phyloP scores from a whole-genome alignment of 2,329 filamentous ascomycete species.

The Pseudovirgaria hyperparasitica region DNA sequence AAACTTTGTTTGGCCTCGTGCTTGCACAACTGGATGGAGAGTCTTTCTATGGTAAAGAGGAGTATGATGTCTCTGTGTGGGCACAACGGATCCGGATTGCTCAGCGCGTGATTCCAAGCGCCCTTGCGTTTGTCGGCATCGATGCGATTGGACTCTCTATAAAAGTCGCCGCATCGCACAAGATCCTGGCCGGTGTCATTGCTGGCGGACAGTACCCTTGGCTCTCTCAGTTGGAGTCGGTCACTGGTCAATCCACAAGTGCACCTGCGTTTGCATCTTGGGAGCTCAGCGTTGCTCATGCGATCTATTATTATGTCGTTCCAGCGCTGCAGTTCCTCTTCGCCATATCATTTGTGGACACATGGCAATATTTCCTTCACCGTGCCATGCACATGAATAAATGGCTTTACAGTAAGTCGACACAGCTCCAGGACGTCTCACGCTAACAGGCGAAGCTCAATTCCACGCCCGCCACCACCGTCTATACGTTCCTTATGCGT shows the following conservation, averaged over 20 bases:
- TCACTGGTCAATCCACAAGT: constrained; percentile 34
- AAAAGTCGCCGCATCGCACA: constrained; percentile 58
- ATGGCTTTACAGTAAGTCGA: constrained; percentile 78
- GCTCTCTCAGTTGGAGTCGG: constrained; percentile 46
- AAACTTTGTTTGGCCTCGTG: constrained; percentile 57
- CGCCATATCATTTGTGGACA: constrained; percentile 70
- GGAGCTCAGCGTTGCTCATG: constrained; percentile 64
- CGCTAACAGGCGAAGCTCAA: constrained; percentile 40
- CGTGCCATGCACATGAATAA: constrained; percentile 95
- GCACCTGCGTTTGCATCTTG: constrained; percentile 68
- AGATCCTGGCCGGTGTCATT: constrained; percentile 61
- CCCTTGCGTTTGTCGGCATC: constrained; percentile 61
- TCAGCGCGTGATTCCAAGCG: constrained; percentile 61
- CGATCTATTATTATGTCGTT: constrained; percentile 67
- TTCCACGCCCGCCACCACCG: constrained; percentile 95
- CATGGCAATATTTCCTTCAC: constrained; percentile 97
- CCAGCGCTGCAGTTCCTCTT: constrained; percentile 65
- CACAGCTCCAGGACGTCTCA: background rate
- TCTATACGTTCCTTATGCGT: constrained; percentile 94
- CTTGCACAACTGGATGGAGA: constrained; percentile 61
- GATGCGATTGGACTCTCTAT: constrained; percentile 64
- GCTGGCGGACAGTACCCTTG: constrained; percentile 72
- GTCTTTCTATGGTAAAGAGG: constrained; percentile 63
- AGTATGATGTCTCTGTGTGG: constrained; percentile 84
- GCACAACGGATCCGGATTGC: constrained; percentile 67